Conservation (phyloP, 2,329 filamentous ascomycete species). For the Hansfordia pulvinata region DNA sequence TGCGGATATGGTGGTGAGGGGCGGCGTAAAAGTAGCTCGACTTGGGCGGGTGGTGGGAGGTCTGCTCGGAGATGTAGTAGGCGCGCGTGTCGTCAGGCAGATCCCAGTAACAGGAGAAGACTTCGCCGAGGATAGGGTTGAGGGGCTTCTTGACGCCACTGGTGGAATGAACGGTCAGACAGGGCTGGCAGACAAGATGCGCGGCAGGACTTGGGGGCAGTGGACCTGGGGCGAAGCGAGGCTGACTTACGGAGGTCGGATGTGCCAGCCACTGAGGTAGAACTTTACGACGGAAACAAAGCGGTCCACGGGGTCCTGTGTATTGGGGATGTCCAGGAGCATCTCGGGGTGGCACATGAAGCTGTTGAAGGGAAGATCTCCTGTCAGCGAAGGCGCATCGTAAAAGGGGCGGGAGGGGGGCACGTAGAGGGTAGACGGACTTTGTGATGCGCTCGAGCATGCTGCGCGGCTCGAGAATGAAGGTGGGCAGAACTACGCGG, state of each 20-base stretch:
- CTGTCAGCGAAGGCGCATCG: conserved; percentile 5
- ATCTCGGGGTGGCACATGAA: conserved; percentile 99
- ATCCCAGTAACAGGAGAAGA: conserved; percentile 93
- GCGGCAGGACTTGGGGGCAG: too few relatives aligned
- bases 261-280: conserved; percentile 97
- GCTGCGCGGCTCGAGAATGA: conserved; percentile 92
- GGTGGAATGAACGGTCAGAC: too few relatives aligned
- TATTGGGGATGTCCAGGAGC: conserved; percentile 71
- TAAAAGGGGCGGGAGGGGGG: too few relatives aligned
- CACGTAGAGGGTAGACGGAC: conserved; percentile 48
- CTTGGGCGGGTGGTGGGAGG: conserved; percentile 94
- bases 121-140: conserved; percentile 91
- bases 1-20: conserved; percentile 82
- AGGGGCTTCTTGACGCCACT: conserved; percentile 97
- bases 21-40: conserved; percentile 99
- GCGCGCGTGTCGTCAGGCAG: conserved; percentile 70
- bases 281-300: conserved; percentile 97
- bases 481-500: conserved; percentile 87
- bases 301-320: conserved; percentile 78
- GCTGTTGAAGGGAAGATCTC: conserved; percentile 30
- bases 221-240: conserved; percentile 4
- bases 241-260: conserved; percentile 80
- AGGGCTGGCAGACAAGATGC: too few relatives aligned
- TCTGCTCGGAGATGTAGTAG: conserved; percentile 96
- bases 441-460: conserved; percentile 99